These are phyloP conservation scores for Penicillium crystallinum DNA, from an alignment of 495 filamentous ascomycete species.

Conservation along the genomic window DNA sequence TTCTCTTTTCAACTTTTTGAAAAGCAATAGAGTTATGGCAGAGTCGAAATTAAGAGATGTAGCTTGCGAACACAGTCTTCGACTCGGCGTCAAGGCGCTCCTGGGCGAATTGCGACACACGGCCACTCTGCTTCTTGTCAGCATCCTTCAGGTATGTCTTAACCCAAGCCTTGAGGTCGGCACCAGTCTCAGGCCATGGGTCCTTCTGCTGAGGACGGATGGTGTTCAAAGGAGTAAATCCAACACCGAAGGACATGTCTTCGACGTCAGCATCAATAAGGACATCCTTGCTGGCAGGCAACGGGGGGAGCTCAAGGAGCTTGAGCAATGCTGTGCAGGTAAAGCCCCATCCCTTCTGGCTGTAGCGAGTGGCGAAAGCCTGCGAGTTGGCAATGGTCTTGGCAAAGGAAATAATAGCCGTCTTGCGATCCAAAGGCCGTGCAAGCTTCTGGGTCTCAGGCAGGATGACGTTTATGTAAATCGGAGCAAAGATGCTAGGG, in stretches of 20 bases:
- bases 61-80: slow-evolving; percentile 48
- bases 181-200: slow-evolving; percentile 71
- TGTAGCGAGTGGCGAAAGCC: slow-evolving; percentile 65
- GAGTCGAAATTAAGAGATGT: slow-evolving; percentile 41
- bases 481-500: slow-evolving; percentile 65
- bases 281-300: slow-evolving; percentile 61
- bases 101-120: slow-evolving; percentile 52
- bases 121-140: slow-evolving; percentile 50
- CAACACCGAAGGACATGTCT: slow-evolving; percentile 88
- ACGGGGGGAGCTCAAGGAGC: slow-evolving; percentile 79
- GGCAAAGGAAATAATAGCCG: slow-evolving; percentile 83
- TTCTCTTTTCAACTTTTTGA: slow-evolving; percentile 2
- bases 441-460: slow-evolving; percentile 83
- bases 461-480: slow-evolving; percentile 82
- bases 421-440: slow-evolving; percentile 84
- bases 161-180: slow-evolving; percentile 76
- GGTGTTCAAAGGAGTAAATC: slow-evolving; percentile 87
- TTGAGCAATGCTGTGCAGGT: slow-evolving; percentile 82
- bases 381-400: slow-evolving; percentile 80
- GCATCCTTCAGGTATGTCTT: slow-evolving; percentile 62
- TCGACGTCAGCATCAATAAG: slow-evolving; percentile 84
- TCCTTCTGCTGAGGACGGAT: slow-evolving; percentile 65
- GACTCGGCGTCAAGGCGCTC: slow-evolving; percentile 55
- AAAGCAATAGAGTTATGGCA: neutral
- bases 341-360: slow-evolving; percentile 79